These are phyloP conservation scores for Chrysanthemum lavandulifolium DNA, from an alignment of 129 eudicot species.

Conservation along the genomic window DNA sequence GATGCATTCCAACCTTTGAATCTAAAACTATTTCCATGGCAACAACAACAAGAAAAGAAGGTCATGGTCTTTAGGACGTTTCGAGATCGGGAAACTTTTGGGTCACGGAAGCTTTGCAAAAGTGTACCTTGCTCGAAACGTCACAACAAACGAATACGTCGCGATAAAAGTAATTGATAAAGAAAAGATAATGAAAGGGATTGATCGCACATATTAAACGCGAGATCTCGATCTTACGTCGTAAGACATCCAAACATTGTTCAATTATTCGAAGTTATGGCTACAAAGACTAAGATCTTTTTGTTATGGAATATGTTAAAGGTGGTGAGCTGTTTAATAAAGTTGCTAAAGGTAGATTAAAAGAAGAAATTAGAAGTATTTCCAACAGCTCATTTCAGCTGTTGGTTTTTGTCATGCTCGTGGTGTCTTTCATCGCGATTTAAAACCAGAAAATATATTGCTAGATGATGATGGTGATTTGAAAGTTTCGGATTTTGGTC, in stretches of 20 bases:
- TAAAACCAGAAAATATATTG: background rate
- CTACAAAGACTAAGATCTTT: constrained; percentile 13
- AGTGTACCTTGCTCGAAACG: constrained; percentile 24
- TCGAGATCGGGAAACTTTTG: constrained; percentile 20
- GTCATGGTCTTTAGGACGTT: constrained; percentile 6
- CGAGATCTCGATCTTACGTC: constrained; percentile 8
- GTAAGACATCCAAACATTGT: constrained; percentile 18
- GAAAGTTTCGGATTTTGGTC: constrained; percentile 11
- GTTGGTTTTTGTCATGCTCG: constrained; percentile 19
- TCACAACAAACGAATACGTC: constrained; percentile 15
- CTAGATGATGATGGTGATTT: constrained; percentile 10
- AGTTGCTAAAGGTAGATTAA: constrained; percentile 22
- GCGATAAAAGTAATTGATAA: constrained; percentile 17
- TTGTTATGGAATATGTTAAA: constrained; percentile 23
- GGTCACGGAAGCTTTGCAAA: constrained; percentile 17
- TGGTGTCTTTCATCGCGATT: constrained; percentile 14
- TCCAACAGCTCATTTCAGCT: constrained; percentile 12
- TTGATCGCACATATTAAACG: constrained; percentile 19
- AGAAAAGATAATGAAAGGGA: constrained; percentile 15
- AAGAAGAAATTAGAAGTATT: constrained; percentile 15
- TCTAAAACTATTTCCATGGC: background rate
- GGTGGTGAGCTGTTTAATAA: constrained; percentile 15
- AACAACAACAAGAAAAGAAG: constrained; percentile 16
- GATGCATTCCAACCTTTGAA: background rate
- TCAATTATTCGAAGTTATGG: constrained; percentile 15